These are phyloP conservation scores for Russula sp. DNA, from an alignment of 768 basidiomycete genomes.

Conservation along the genomic window DNA sequence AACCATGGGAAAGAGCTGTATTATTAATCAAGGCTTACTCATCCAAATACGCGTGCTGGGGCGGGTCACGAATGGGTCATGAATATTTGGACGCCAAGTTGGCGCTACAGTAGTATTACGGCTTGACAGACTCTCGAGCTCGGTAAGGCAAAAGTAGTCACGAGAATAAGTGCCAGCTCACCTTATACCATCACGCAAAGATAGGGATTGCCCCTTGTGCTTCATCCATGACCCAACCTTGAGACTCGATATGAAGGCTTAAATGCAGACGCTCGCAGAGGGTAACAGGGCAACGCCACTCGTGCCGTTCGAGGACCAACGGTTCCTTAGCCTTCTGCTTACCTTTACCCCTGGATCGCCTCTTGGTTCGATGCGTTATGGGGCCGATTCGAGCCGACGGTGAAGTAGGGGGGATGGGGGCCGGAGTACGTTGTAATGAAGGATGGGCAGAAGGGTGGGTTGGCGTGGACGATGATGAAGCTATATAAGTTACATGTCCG, in stretches of 20 bases:
- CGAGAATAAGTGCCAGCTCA: background rate
- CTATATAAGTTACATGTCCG: slow-evolving; percentile 12
- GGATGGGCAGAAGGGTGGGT: background rate
- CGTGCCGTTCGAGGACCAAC: slow-evolving; percentile 16
- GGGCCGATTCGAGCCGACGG: background rate
- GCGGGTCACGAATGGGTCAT: background rate
- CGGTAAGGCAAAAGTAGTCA: background rate
- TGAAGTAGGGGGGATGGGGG: background rate
- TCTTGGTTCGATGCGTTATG: background rate
- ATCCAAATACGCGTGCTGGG: background rate
- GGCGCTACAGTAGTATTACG: slow-evolving; percentile 2
- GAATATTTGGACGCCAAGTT: background rate
- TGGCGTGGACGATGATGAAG: background rate
- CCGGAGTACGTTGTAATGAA: background rate
- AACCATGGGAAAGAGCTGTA: slow-evolving; percentile 12
- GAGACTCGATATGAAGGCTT: slow-evolving; percentile 18
- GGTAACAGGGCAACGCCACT: slow-evolving; percentile 23
- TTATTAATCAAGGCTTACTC: slow-evolving; percentile 3
- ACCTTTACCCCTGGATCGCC: slow-evolving; percentile 16
- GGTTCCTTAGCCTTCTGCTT: slow-evolving; percentile 21
- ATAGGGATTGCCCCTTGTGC: slow-evolving; percentile 21
- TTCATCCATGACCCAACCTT: slow-evolving; percentile 24
- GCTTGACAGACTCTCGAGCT: background rate
- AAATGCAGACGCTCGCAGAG: slow-evolving; percentile 18
- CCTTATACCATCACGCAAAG: slow-evolving; percentile 18